phyloP scores from a whole-genome alignment of 2,329 filamentous ascomycete species.

The Penicillium sp. region DNA sequence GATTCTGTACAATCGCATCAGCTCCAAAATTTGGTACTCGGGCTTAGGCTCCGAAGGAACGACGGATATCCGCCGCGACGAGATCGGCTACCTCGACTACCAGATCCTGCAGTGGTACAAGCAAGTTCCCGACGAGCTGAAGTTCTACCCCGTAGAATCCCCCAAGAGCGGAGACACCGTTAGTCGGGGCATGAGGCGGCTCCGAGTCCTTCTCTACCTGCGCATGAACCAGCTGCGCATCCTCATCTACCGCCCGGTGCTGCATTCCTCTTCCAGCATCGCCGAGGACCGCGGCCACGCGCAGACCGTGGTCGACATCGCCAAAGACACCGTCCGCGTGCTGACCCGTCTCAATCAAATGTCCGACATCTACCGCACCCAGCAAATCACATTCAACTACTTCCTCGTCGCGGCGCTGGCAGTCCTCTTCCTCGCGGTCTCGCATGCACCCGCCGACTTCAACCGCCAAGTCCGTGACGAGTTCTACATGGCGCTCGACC shows the following conservation, averaged over 20 bases:
- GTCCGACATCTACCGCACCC: conserved; percentile 63
- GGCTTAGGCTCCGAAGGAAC: conserved; percentile 71
- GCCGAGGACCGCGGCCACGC: conserved; percentile 73
- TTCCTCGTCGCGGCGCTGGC: conserved; percentile 66
- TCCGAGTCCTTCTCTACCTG: conserved; percentile 82
- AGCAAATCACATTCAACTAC: conserved; percentile 68
- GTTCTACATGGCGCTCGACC: conserved; percentile 67
- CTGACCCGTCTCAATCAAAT: conserved; percentile 64
- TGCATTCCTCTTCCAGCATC: conserved; percentile 84
- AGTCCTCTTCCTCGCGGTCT: conserved; percentile 65
- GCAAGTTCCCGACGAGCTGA: conserved; percentile 64
- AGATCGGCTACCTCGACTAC: conserved; percentile 78
- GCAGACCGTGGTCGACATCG: conserved; percentile 66
- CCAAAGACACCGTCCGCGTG: conserved; percentile 65
- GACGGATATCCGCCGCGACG: conserved; percentile 67
- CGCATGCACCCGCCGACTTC: conserved; percentile 64
- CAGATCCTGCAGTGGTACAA: conserved; percentile 88
- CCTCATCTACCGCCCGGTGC: conserved; percentile 81
- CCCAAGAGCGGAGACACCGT: conserved; percentile 51
- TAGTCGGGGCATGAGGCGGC: conserved; percentile 68
- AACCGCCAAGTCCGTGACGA: conserved; percentile 63
- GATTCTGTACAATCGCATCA: conserved; percentile 80
- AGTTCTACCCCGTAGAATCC: conserved; percentile 62
- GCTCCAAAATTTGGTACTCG: conserved; percentile 83
- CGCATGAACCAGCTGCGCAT: conserved; percentile 89